Evolutionary conservation across 2,329 filamentous ascomycete species (phyloP), one percentile per base, ranked within the genome.

Genomic region (Colletotrichum tofieldiae): DNA sequence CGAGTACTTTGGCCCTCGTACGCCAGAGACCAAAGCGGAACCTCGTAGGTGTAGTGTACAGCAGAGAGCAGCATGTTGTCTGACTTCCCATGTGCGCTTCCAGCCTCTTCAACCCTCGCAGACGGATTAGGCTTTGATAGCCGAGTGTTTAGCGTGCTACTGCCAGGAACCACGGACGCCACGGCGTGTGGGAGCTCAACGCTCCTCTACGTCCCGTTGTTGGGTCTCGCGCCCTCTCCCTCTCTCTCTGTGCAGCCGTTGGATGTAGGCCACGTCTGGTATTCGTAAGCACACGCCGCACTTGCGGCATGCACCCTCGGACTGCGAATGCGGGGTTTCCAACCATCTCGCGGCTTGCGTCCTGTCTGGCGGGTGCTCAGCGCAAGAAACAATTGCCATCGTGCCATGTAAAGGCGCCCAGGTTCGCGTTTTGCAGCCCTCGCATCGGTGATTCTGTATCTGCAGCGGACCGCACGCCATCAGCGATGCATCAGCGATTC

Each of bases 81-180:
- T 47, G 29, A 35, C 41, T 16, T 37, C 32, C 35, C 43, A 23
- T 49, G 32, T 39, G 32, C 43, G 41, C 26, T 1, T 5, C 29
- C 47, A 47, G 29, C 14, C 20, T 23, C 5, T 26, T n/a, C 29
- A 23, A 14, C 29, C 26, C 7, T 37, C 7, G 18, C 26, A 12
- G 32, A 35, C 32, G 59, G 47, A 62, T 37, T 62, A 49, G 59
- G 43, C 43, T 62, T 37, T 29, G 59, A 29, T 18, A 51, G 29
- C n/a, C 32, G 29, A 23, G 20, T 37, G 5, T 18, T 39, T 51
- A 20, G 32, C 29, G 52, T n/a, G 23, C 14, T 35, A 23, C 16
- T 47, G 43, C 35, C 43, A 26, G 59, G 43, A 49, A 61, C 43
- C 43, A 37, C 43, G 3, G 52, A 5, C 43, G 32, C 59, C 55